Evolutionary conservation across 257 asterid species (phyloP).

Genomic region (Solanum verrucosum): DNA sequence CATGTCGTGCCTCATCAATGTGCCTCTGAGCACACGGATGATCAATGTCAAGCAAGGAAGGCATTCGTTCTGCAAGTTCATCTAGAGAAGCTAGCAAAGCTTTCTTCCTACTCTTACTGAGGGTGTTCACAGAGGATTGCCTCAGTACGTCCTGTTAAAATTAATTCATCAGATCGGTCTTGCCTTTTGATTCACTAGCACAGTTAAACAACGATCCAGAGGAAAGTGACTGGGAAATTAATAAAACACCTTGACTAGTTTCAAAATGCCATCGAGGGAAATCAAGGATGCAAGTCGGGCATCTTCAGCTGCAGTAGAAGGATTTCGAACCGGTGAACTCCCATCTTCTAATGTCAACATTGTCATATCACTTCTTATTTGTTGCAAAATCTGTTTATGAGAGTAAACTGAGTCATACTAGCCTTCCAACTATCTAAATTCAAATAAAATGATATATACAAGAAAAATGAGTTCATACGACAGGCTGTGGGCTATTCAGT

Average conservation of each 20-base stretch:
- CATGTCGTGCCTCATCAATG: conserved; percentile 73
- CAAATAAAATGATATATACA: not conserved
- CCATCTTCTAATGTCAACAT: conserved; percentile 69
- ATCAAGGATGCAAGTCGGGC: conserved; percentile 92
- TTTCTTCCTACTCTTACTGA: conserved; percentile 79
- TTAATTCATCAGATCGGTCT: not conserved
- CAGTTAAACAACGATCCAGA: not conserved
- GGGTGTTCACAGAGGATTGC: conserved; percentile 57
- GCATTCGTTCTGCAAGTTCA: conserved; percentile 81
- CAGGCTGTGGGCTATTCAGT: not conserved
- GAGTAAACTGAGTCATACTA: not conserved
- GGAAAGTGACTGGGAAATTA: conserved; percentile 6
- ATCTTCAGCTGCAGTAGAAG: conserved; percentile 98
- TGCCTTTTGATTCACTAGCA: conserved; percentile 8
- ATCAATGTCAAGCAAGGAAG: conserved; percentile 88
- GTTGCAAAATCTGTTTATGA: conserved; percentile 67
- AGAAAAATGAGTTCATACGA: not conserved
- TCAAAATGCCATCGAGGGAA: conserved; percentile 85
- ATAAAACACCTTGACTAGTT: conserved; percentile 71
- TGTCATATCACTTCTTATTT: conserved; percentile 72
- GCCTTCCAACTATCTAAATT: not conserved
- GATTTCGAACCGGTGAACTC: conserved; percentile 68
- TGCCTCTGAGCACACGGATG: conserved; percentile 91
- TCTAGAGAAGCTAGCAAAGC: conserved; percentile 63
- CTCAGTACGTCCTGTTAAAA: conserved; percentile 65